These are phyloP conservation scores for Physaria fendleri DNA, from an alignment of 345 rosid genomes.

Conservation along the genomic window DNA sequence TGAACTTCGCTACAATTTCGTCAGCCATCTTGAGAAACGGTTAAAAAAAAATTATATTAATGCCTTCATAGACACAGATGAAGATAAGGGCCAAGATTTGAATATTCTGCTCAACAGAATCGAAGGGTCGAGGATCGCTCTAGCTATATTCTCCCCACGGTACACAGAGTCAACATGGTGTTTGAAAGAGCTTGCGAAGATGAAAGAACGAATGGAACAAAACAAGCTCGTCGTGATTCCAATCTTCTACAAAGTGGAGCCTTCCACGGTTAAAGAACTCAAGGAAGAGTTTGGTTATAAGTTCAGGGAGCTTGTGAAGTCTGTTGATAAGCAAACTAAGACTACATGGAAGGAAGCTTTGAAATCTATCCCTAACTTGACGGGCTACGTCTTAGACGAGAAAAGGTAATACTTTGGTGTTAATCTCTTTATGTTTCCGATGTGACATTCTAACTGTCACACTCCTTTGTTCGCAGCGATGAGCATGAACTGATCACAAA, in stretches of 20 bases:
- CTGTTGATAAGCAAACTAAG: background rate
- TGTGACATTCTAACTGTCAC: too few species aligned
- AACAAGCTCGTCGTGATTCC: conserved; percentile 11
- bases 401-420: too few species aligned
- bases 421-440: too few species aligned
- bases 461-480: background rate
- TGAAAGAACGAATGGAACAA: background rate
- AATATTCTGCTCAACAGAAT: background rate
- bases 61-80: conserved; percentile 15
- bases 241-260: conserved; percentile 9
- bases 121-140: background rate
- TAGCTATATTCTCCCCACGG: background rate
- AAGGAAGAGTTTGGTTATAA: conserved; percentile 2
- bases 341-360: background rate
- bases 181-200: conserved; percentile 6
- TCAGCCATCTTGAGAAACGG: background rate
- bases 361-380: background rate
- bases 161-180: conserved; percentile 15
- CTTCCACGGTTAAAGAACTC: background rate
- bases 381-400: background rate
- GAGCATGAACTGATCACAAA: background rate
- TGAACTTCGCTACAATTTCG: conserved; percentile 6
- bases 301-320: background rate
- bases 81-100: background rate
- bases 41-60: background rate